Conservation (phyloP, 2,329 filamentous ascomycete species). For the Cytospora schulzeri region DNA sequence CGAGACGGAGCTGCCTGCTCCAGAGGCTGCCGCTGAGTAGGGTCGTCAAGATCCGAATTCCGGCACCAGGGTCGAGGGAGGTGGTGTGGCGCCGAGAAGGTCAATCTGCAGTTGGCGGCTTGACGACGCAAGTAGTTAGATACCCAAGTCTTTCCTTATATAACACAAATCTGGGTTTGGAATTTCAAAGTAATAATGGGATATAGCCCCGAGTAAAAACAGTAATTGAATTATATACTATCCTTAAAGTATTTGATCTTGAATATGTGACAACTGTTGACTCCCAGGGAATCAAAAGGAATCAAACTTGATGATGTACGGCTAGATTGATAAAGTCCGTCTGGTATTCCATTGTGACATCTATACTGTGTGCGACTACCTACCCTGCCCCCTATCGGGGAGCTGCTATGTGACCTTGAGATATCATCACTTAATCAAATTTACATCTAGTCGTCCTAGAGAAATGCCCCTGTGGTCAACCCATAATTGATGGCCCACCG, state of each 20-base stretch:
- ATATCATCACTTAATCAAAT: too few species aligned
- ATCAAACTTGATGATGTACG: too few species aligned
- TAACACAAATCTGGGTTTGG: constrained; percentile 9
- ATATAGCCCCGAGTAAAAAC: neutral
- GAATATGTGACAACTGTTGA: too few species aligned
- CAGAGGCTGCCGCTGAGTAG: neutral
- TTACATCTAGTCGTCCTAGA: neutral
- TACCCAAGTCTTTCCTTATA: constrained; percentile 18
- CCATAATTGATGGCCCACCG: too few species aligned
- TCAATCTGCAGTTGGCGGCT: neutral
- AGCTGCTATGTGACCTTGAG: neutral
- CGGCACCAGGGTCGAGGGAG: neutral
- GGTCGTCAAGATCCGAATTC: neutral
- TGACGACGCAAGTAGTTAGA: neutral
- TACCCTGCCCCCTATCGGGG: too few species aligned
- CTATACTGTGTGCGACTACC: too few species aligned
- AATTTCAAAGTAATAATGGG: neutral
- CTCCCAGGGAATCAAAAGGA: too few species aligned
- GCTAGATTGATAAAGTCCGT: too few species aligned
- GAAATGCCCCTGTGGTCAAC: too few species aligned
- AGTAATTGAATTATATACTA: neutral
- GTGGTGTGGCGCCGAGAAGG: neutral
- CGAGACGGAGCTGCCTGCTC: neutral
- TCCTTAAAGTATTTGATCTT: neutral
- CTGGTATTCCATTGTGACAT: too few species aligned